Base-by-base conservation (phyloP, 495 filamentous ascomycete species). In the Penicillium flavigenum region DNA sequence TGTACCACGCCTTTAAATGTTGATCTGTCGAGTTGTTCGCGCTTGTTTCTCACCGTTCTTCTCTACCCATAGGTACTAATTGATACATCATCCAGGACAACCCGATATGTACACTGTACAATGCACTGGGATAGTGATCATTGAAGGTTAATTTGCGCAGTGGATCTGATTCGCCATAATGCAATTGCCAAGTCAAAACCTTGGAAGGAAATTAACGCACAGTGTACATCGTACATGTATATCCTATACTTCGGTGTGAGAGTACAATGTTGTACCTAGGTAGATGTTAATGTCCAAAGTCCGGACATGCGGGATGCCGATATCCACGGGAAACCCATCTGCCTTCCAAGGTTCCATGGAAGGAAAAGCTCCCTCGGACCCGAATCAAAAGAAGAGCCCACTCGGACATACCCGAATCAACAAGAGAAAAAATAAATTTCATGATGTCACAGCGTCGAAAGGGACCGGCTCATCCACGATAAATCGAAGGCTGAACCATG, bases 81-180 rank as follows among this genome's bases (percentile, higher is more conserved):
- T 29, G 27, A 29, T 29, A 29, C 27, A 8, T 29, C 27, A 29
- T 8, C 9, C 1, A 8, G 14, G 14, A 9, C 7, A 24, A 36
- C 11, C 2, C 22, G 3, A 47, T 26, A 26, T 2, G 22, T 26
- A 46, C 12, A 24, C 20, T 7, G 42, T 44, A 16, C 20, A 32
- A 49, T 12, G 27, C 20, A 51, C 47, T 47, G 56, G 36, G 51
- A 34, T 14, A 54, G 41, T 45, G 57, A 58, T 53, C 57, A 51
- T 46, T 39, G 17, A 24, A 44, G 19, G 46, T 54, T 46, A 54
- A 46, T 46, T 54, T 46, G n/a, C 43, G 14, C 32, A 17, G 51
- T 50, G 60, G 52, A 56, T 57, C 47, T 60, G 48, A 63, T 63
- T 60, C 48, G 61, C 48, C n/a, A 55, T 57, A 52, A 48, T 60